Evolutionary conservation across 441 rosid species (phyloP).

Genomic region (Gossypium davidsonii): DNA sequence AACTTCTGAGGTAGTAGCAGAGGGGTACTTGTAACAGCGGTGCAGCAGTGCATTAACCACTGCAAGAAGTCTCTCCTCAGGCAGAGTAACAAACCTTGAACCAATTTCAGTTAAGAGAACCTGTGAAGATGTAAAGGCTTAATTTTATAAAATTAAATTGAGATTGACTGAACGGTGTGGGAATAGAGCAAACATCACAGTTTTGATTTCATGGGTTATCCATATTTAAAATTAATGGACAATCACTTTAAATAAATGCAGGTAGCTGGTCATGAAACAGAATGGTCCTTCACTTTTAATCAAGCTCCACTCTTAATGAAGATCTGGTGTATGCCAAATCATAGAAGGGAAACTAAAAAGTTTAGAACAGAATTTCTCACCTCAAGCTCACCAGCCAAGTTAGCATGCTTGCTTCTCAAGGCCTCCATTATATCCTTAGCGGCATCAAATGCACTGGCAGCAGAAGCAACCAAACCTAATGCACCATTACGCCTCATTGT

Average conservation of each 20-base stretch:
- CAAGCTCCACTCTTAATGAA: background rate
- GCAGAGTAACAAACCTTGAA: conserved; percentile 91
- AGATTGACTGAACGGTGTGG: background rate
- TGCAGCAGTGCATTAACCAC: conserved; percentile 97
- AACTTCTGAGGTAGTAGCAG: conserved; percentile 95
- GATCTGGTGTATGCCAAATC: background rate
- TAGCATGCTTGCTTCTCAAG: conserved; percentile 88
- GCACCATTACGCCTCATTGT: conserved; percentile 60
- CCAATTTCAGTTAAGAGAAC: conserved; percentile 90
- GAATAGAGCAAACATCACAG: background rate
- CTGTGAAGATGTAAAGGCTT: conserved; percentile 33
- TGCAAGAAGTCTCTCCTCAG: conserved; percentile 95
- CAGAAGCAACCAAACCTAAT: conserved; percentile 60
- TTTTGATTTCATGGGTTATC: background rate
- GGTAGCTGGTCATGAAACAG: conserved; percentile 1
- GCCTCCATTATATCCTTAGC: conserved; percentile 99
- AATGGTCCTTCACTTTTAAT: background rate
- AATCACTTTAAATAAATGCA: background rate
- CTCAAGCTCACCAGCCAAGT: conserved; percentile 97
- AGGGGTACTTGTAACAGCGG: conserved; percentile 98
- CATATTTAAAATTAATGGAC: background rate
- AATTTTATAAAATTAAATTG: background rate
- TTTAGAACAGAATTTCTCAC: conserved; percentile 34
- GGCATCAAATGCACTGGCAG: conserved; percentile 87
- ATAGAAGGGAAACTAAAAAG: background rate